Conservation (phyloP, 371 early-diverging fungal species). For the Circinella minor region DNA sequence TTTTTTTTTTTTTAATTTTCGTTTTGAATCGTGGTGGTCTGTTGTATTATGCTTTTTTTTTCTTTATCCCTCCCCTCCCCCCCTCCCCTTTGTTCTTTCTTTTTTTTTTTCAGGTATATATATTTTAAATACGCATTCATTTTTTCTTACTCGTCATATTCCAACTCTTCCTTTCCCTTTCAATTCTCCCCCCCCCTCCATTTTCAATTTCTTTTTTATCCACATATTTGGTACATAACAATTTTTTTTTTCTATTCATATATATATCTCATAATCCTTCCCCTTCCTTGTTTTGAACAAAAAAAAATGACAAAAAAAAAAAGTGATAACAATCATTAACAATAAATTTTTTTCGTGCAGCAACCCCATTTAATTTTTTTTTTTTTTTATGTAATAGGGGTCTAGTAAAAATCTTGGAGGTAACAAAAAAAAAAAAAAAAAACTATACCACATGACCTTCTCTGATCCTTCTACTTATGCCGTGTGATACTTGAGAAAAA, state of each 20-base stretch:
- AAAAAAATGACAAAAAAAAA: background rate
- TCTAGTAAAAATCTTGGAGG: too few relatives aligned
- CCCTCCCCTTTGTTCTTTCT: too few relatives aligned
- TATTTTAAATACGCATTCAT: background rate
- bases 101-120: background rate
- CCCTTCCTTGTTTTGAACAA: background rate
- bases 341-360: background rate
- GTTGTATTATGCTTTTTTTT: background rate
- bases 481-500: background rate
- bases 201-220: too few relatives aligned
- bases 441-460: too few relatives aligned
- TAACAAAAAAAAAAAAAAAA: too few relatives aligned
- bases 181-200: background rate
- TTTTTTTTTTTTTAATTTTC: too few relatives aligned
- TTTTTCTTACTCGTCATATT: background rate
- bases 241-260: background rate
- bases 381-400: too few relatives aligned
- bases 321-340: background rate
- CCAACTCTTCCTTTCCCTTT: background rate
- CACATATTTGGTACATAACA: background rate
- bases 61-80: too few relatives aligned
- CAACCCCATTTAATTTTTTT: background rate
- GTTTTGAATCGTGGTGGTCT: background rate
- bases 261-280: background rate
- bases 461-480: too few relatives aligned